Conservation (phyloP, 1,284 basidiomycete species). For the Ganoderma sinense region DNA sequence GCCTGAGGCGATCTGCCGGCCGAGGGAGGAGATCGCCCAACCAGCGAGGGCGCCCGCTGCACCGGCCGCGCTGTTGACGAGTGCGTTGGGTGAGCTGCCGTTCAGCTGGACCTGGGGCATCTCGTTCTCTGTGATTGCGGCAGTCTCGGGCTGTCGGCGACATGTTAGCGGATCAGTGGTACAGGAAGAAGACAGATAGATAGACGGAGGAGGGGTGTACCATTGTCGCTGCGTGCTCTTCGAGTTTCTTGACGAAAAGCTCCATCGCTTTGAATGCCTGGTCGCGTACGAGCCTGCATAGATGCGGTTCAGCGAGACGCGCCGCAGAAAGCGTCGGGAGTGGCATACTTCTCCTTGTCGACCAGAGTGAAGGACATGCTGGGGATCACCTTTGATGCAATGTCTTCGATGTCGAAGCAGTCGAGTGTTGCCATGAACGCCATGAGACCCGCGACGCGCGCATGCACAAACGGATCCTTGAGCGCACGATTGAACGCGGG, state of each 20-base stretch:
- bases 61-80: slow-evolving; percentile 88
- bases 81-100: slow-evolving; percentile 44
- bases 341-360: slow-evolving; percentile 87
- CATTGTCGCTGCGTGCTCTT: slow-evolving; percentile 82
- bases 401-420: slow-evolving; percentile 87
- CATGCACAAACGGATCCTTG: slow-evolving; percentile 93
- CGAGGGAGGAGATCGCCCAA: slow-evolving; percentile 92
- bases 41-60: slow-evolving; percentile 91
- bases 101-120: slow-evolving; percentile 42
- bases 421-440: slow-evolving; percentile 96
- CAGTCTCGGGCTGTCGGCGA: slow-evolving; percentile 71
- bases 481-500: slow-evolving; percentile 93
- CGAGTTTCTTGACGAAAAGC: slow-evolving; percentile 86
- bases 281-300: slow-evolving; percentile 82
- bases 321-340: too few species aligned
- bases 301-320: background rate
- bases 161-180: slow-evolving; percentile 7
- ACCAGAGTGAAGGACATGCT: slow-evolving; percentile 82
- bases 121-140: slow-evolving; percentile 47
- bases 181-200: background rate
- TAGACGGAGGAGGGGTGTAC: slow-evolving; percentile 49
- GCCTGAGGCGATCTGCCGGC: slow-evolving; percentile 75
- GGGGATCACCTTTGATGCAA: slow-evolving; percentile 91
- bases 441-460: slow-evolving; percentile 94
- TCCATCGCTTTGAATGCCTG: slow-evolving; percentile 94